Conservation (phyloP, 495 filamentous ascomycete genomes). For the Talaromyces liani region DNA sequence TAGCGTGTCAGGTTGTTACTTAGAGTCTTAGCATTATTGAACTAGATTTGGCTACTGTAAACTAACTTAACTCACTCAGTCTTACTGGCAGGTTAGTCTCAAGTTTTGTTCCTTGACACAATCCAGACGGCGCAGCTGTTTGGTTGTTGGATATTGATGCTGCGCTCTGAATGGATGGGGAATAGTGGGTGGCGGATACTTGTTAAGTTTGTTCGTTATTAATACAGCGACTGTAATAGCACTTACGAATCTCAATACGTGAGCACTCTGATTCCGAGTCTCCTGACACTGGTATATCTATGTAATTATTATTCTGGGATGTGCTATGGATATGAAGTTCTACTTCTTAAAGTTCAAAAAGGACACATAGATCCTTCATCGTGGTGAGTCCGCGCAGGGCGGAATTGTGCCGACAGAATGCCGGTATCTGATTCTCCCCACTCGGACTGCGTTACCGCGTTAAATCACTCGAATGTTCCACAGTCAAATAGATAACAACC, state of each 20-base stretch:
- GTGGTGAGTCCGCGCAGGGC: neutral
- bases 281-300: neutral
- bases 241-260: neutral
- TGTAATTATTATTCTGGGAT: neutral
- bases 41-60: neutral
- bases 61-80: neutral
- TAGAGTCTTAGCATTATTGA: neutral
- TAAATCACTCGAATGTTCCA: neutral
- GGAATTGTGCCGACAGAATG: neutral
- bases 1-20: neutral
- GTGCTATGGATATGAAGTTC: too few species aligned
- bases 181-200: neutral
- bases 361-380: neutral
- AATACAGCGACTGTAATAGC: neutral
- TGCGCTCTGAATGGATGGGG: neutral
- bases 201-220: neutral
- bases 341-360: neutral
- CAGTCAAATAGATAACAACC: neutral
- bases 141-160: neutral
- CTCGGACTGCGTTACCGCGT: neutral
- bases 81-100: neutral
- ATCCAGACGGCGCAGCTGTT: neutral
- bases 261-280: neutral
- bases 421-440: neutral
- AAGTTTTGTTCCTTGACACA: neutral